Evolutionary conservation across 345 rosid species (phyloP), one percentile per base, ranked within the genome.

Genomic region (Microcos paniculata): DNA sequence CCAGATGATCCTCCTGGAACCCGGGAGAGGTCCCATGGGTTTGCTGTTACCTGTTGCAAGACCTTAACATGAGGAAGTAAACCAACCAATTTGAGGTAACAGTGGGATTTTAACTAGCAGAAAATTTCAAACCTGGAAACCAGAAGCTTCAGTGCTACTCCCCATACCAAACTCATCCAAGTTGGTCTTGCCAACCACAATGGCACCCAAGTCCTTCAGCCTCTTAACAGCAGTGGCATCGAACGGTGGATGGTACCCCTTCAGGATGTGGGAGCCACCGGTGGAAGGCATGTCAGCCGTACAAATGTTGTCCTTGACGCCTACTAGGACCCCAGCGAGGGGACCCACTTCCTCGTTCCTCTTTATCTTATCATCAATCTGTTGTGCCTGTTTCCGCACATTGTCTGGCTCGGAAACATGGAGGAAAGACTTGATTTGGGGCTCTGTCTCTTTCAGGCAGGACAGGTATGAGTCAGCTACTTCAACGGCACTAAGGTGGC

Each of bases 1-100:
- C 97, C 97, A 4, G 98, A 94, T 38, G 98, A 94, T 75, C 97
- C 98, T 76, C 97, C 98, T 3, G 98, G 95, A 42, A 94, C 98
- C 33, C 97, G 91, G 40, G 85, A 85, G 76, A 95, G 45, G 77
- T 95, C 99, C 99, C 98, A 95, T 8, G 98, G 98, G 82, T 94
- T 94, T 14, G 88, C 83, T 42, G 97, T 90, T 81, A 90, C 98
- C 97, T 88, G 83, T 76, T 2, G 84, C 82, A 87, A 79, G 77
- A 83, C 84, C 61, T 81, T 83, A 81, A 78, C 83, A 85, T 83
- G 81, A 86, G 83, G 80, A 80, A 76, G 82, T 62, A 72, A 87
- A 82, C 19, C 26, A 52, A 65, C 9, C 9, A 8, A 40, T 40
- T 40, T 8, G 8, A 52, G 5, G 57, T 52, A 52, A 23, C 8